A percentile compares a stretch with the other conserved stretches of the same genome.
phyloP scores from a whole-genome alignment of 345 rosid genomes.

The Euphorbia pulcherrima region DNA sequence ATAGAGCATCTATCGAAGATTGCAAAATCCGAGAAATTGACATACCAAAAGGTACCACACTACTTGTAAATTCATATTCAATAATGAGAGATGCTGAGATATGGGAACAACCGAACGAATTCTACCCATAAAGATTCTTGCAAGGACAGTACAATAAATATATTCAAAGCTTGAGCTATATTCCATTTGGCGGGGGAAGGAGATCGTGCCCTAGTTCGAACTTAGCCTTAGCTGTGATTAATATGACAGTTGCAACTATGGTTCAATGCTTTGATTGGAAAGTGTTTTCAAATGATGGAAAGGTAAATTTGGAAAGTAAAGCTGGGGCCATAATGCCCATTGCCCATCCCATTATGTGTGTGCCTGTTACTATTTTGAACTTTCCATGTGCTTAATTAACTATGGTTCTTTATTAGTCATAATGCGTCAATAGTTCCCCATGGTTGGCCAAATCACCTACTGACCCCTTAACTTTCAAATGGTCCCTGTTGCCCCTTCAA shows the following conservation, averaged over 20 bases:
- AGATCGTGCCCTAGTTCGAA: constrained; percentile 10
- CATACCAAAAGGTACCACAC: background rate
- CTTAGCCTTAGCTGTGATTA: background rate
- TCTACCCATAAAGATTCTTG: constrained; percentile 17
- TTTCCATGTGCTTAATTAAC: too few species aligned
- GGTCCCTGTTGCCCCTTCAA: too few species aligned
- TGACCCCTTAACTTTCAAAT: too few species aligned
- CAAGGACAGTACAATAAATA: background rate
- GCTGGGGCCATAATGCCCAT: too few species aligned
- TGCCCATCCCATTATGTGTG: too few species aligned
- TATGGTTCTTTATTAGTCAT: too few species aligned
- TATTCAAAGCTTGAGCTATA: background rate
- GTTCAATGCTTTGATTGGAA: constrained; percentile 14
- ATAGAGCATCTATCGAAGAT: background rate
- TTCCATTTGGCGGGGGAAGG: constrained; percentile 17
- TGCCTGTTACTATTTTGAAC: too few species aligned
- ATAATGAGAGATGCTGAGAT: constrained; percentile 14
- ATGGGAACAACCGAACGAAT: constrained; percentile 1
- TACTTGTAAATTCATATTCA: constrained; percentile 7
- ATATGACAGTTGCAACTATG: constrained; percentile 2
- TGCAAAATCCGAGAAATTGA: constrained; percentile 7
- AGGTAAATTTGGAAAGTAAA: too few species aligned
- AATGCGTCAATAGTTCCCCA: too few species aligned
- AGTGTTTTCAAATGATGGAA: background rate
- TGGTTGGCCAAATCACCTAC: too few species aligned